A percentile compares a stretch with the other conserved stretches of the same genome.
These are phyloP conservation scores for Glycine tomentella DNA, from an alignment of 306 rosid genomes.

Conservation along the genomic window DNA sequence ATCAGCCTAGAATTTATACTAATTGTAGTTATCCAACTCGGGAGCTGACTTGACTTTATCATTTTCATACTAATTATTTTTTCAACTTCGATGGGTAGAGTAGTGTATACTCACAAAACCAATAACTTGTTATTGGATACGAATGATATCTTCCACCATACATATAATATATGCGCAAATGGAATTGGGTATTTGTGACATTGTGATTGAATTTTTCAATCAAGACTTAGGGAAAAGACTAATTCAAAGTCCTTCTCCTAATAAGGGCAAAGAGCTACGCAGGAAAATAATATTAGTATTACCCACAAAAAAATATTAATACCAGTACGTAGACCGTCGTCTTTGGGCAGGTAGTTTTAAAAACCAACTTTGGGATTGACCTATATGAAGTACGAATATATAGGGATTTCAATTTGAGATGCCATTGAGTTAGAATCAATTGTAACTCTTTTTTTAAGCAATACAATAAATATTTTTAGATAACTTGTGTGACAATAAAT, in stretches of 20 bases:
- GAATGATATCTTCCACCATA: no score
- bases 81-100: no score
- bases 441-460: no score
- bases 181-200: background rate
- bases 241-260: slow-evolving; percentile 7
- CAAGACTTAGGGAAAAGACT: background rate
- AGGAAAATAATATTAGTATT: background rate
- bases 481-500: background rate
- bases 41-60: no score
- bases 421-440: background rate
- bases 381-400: background rate
- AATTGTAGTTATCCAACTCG: background rate
- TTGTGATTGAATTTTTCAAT: background rate
- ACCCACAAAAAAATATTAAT: background rate
- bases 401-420: background rate
- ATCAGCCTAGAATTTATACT: no score
- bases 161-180: background rate
- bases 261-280: background rate
- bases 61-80: no score
- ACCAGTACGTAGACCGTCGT: background rate
- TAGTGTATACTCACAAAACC: background rate
- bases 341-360: background rate
- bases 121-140: background rate
- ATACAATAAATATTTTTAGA: background rate
- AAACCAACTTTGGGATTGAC: slow-evolving; percentile 3